Percentiles rank a stretch among this genome's conserved stretches.
phyloP scores from a whole-genome alignment of 2,329 filamentous ascomycete genomes.

The Xylariales sp. region DNA sequence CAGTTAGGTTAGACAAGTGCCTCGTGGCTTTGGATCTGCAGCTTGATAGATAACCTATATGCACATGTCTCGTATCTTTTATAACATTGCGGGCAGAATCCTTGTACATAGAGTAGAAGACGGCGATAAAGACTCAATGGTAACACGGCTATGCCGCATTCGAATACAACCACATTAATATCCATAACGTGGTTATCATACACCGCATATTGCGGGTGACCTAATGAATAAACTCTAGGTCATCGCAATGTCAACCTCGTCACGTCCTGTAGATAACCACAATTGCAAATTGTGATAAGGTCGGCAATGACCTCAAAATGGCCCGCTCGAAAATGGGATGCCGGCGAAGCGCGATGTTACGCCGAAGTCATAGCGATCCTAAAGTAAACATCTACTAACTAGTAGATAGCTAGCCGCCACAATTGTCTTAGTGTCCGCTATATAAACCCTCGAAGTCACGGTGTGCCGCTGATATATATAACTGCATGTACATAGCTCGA shows the following conservation, averaged over 20 bases:
- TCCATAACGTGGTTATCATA: too few relatives aligned
- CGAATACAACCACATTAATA: too few relatives aligned
- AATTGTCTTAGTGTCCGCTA: not conserved
- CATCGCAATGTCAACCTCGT: not conserved
- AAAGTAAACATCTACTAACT: not conserved
- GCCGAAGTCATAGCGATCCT: not conserved
- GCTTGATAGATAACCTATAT: not conserved
- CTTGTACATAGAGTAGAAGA: too few relatives aligned
- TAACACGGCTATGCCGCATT: too few relatives aligned
- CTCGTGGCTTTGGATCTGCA: not conserved
- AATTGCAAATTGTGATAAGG: not conserved
- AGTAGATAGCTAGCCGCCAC: not conserved
- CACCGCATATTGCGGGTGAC: not conserved
- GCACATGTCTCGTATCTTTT: too few relatives aligned
- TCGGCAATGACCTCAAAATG: too few relatives aligned
- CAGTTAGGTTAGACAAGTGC: not conserved
- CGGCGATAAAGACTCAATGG: too few relatives aligned
- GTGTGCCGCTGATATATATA: not conserved
- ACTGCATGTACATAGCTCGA: not conserved
- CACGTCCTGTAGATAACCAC: not conserved
- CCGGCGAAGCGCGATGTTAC: not conserved
- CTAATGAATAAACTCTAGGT: not conserved
- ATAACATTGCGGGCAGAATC: too few relatives aligned
- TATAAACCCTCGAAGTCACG: not conserved
- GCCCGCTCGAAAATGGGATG: not conserved